phyloP scores from a whole-genome alignment of 805 yeast species.

The Saccharomycopsis sp. region DNA sequence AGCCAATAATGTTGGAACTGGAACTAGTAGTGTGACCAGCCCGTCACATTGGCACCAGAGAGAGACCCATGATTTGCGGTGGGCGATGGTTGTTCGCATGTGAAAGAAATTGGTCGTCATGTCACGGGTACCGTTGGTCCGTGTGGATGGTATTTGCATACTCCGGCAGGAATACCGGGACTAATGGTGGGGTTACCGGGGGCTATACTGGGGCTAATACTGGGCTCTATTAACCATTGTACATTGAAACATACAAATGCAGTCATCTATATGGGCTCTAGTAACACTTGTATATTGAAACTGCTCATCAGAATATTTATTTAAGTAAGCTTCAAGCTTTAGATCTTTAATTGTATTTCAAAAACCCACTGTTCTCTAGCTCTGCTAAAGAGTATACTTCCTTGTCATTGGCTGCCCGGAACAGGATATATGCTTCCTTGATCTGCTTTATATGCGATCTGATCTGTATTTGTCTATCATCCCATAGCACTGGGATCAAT shows the following conservation, averaged over 20 bases:
- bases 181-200: too few species aligned
- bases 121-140: not conserved
- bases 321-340: too few species aligned
- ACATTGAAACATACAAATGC: too few species aligned
- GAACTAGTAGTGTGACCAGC: not conserved
- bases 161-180: too few species aligned
- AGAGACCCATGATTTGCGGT: not conserved
- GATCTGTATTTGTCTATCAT: slow-evolving; percentile 36
- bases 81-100: not conserved
- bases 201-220: too few species aligned
- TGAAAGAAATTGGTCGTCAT: not conserved
- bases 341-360: slow-evolving; percentile 2
- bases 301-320: too few species aligned
- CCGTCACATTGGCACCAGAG: not conserved
- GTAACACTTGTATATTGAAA: too few species aligned
- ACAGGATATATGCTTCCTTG: slow-evolving; percentile 40
- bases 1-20: not conserved
- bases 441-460: slow-evolving; percentile 38
- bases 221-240: too few species aligned
- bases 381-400: slow-evolving; percentile 35
- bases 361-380: slow-evolving; percentile 31
- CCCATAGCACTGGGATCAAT: slow-evolving; percentile 48
- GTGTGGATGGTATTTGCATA: too few species aligned
- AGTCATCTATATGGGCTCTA: too few species aligned
- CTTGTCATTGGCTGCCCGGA: slow-evolving; percentile 33